Base-by-base conservation (phyloP, 495 filamentous ascomycete species). In the Podospora didyma region DNA sequence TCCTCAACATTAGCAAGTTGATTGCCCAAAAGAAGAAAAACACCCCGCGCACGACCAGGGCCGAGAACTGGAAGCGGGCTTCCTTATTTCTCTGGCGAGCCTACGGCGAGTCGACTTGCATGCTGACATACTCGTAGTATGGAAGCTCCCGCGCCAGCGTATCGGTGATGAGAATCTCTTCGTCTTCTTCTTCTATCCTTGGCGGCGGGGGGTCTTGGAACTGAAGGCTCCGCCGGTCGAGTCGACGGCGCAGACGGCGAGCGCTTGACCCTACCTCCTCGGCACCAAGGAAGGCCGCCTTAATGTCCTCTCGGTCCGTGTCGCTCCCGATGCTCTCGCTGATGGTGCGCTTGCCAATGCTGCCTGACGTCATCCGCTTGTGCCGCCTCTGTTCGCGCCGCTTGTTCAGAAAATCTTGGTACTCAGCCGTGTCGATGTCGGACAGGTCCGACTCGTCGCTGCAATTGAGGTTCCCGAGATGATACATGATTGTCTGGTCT, bases 281-380 rank as follows among this genome's bases (percentile, higher is more conserved):
- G 21, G 62, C 58, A 24, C 71, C 64, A 7, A 69, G 59, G 39
- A 75, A 71, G 7, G 78, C n/a, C n/a, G n/a, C 70, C 55, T 73
- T 60, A n/a, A 79, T 41, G 48, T 82, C 79, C 53, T 81, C 79
- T 35, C 65, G 71, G 60, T 82, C 79, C 6, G 77, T 77, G 59
- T 79, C 79, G 56, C 75, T 78, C 45, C 76, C 79, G 46, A 76
- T 76, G 59, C 76, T 76, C 65, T 80, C 75, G 64, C 70, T 76
- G 45, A 80, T 68, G 24, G 76, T 79, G 22, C 79, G 69, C 69
- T 82, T 82, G 67, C 77, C 76, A 23, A 81, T 72, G 62, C 75
- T 79, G 53, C 76, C 77, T 11, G 75, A 77, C 26, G 69, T 79
- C 72, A 81, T 79, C 14, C 79, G 69, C 60, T 69, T 69, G 49